Percentiles rank a stretch among this genome's conserved stretches.
Conservation (phyloP, 2,329 filamentous ascomycete genomes). For the Talaromyces sp. region DNA sequence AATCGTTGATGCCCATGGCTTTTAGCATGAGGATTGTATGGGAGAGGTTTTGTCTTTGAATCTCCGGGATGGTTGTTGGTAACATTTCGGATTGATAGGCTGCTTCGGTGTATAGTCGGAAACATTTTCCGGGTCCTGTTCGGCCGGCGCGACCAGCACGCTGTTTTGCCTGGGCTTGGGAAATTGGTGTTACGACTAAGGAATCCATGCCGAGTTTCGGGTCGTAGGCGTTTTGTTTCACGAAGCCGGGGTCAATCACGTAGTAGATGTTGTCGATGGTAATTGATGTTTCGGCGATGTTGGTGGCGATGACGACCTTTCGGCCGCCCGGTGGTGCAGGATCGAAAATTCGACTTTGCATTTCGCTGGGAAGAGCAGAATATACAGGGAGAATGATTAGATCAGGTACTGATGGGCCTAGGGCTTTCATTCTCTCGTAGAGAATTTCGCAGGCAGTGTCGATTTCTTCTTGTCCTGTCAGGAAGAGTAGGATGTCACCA, state of each 20-base stretch:
- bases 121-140: constrained; percentile 95
- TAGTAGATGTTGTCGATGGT: constrained; percentile 98
- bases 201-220: constrained; percentile 98
- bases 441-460: constrained; percentile 92
- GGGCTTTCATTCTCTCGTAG: constrained; percentile 92
- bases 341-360: constrained; percentile 93
- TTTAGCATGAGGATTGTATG: constrained; percentile 97
- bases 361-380: constrained; percentile 86
- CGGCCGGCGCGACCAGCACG: constrained; percentile 88
- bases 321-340: constrained; percentile 81
- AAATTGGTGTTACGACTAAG: constrained; percentile 92
- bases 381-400: constrained; percentile 95
- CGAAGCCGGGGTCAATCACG: constrained; percentile 94
- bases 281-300: constrained; percentile 96
- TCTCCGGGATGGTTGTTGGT: constrained; percentile 93
- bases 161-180: constrained; percentile 94
- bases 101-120: constrained; percentile 90
- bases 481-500: constrained; percentile 93
- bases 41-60: constrained; percentile 90
- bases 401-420: constrained; percentile 88
- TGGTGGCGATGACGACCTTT: constrained; percentile 97
- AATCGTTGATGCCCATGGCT: constrained; percentile 98
- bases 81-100: constrained; percentile 97
- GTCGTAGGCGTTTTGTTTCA: constrained; percentile 97
- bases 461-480: constrained; percentile 97